phyloP scores from a whole-genome alignment of 805 yeast genomes.

The Saccharomycopsis sp. region DNA sequence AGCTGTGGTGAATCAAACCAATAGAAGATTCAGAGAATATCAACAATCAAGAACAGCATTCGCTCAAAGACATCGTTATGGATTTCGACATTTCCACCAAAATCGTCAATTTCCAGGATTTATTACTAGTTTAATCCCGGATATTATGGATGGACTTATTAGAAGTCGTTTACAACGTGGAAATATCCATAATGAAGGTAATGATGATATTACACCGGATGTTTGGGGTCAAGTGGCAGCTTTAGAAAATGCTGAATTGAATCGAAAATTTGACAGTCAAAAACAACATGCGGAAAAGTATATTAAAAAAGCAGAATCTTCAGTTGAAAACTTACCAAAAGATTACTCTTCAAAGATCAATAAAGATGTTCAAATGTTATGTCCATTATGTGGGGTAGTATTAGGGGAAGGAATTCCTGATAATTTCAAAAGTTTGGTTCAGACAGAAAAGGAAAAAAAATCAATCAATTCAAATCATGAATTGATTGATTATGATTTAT shows the following conservation, averaged over 20 bases:
- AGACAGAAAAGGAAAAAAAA: conserved; percentile 17
- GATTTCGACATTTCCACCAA: too few relatives aligned
- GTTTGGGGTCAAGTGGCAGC: conserved; percentile 6
- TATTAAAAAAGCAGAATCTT: conserved; percentile 20
- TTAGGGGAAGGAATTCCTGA: conserved; percentile 67
- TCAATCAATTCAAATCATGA: conserved; percentile 19
- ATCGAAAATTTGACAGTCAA: conserved; percentile 9
- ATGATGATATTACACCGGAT: conserved; percentile 8
- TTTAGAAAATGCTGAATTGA: conserved; percentile 9
- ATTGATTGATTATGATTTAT: conserved; percentile 10
- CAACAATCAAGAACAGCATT: too few relatives aligned
- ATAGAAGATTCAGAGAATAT: conserved; percentile 1
- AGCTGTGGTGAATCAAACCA: neutral
- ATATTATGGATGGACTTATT: too few relatives aligned
- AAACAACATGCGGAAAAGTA: conserved; percentile 19
- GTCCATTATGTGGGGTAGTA: conserved; percentile 62
- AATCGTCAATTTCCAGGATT: too few relatives aligned
- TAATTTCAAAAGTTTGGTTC: conserved; percentile 29
- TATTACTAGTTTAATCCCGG: too few relatives aligned
- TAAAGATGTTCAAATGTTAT: conserved; percentile 32
- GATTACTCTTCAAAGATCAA: conserved; percentile 26
- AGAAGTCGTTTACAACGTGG: too few relatives aligned
- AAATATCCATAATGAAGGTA: too few relatives aligned
- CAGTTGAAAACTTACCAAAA: conserved; percentile 22
- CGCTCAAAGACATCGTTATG: too few relatives aligned